Evolutionary conservation across 352 stramenopile species (phyloP).

Genomic region (Globisporangium yorkense): DNA sequence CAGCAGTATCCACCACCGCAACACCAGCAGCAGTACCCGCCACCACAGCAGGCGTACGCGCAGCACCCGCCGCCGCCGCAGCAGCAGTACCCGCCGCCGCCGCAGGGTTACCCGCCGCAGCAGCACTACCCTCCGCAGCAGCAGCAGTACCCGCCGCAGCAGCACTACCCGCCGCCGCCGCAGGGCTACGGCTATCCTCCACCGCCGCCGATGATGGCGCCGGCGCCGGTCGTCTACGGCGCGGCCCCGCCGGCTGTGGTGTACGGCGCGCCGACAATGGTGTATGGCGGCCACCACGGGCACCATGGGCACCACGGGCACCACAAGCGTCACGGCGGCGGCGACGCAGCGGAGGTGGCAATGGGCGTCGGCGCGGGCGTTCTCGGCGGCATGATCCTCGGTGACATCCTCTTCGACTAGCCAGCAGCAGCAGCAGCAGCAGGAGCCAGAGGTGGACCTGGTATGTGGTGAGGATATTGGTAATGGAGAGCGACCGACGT

Average conservation of each 20-base stretch:
- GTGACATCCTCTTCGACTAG: slow-evolving; percentile 58
- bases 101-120: slow-evolving; percentile 6
- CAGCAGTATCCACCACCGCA: slow-evolving; percentile 11
- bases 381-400: slow-evolving; percentile 68
- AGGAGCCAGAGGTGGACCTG: neutral
- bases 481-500: too few species aligned
- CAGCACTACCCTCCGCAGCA: slow-evolving; percentile 10
- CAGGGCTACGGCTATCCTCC: slow-evolving; percentile 16
- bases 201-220: slow-evolving; percentile 19
- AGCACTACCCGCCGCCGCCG: slow-evolving; percentile 28
- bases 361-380: slow-evolving; percentile 69
- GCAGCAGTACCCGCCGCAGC: slow-evolving; percentile 26
- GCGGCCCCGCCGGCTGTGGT: slow-evolving; percentile 23
- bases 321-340: slow-evolving; percentile 22
- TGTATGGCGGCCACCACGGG: slow-evolving; percentile 18
- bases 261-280: slow-evolving; percentile 12
- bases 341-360: slow-evolving; percentile 35
- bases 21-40: too few species aligned
- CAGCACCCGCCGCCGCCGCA: neutral
- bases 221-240: slow-evolving; percentile 21
- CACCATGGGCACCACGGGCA: slow-evolving; percentile 27
- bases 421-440: neutral
- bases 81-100: slow-evolving; percentile 5
- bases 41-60: slow-evolving; percentile 2
- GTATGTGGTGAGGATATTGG: neutral